Evolutionary conservation across 768 basidiomycete genomes (phyloP), one percentile per base, ranked within the genome.

Genomic region (Boletus eberwhitei): DNA sequence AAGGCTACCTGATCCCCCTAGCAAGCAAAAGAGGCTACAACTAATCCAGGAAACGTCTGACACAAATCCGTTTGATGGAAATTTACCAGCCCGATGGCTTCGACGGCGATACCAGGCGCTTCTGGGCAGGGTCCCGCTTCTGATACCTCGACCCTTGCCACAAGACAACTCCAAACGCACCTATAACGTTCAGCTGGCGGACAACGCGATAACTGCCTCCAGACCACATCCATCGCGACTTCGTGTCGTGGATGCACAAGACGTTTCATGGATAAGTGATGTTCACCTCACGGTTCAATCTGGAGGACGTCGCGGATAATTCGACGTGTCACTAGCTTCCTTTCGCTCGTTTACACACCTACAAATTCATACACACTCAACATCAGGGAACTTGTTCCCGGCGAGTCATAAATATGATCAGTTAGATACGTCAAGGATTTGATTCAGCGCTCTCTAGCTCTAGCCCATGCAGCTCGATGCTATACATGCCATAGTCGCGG

Each of bases 391-490:
- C 19, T 37, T 32, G 12, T 47, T 29, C 47, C 37, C 39, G 2
- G 22, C 49, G 44, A 51, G 49, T 46, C 39, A 37, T 59, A 41
- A 43, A 41, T 57, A 60, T 29, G 43, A 53, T 53, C 52, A 60
- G 26, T 54, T 53, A 59, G 60, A 58, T 59, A 44, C 51, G 32
- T 70, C 47, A 68, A 49, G 60, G 39, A 48, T 51, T 70, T 36
- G 71, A 70, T 55, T 76, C 78, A 44, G 78, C 77, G 40, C 65
- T 66, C 62, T 76, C 77, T 66, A 90, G 73, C 69, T 87, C 88
- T 62, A 91, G 67, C 54, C 86, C 89, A 64, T 94, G 94, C 62
- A 97, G 71, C 65, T 96, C 93, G 64, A 95, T 95, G 59, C 92
- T 78, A 71, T 92, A 93, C 80, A 87, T 84, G 71, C 86, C 88